A percentile compares a stretch with the other conserved stretches of the same genome.
These are phyloP conservation scores for Yamadazyma phyllophila DNA, from an alignment of 805 yeast species.

Conservation along the genomic window DNA sequence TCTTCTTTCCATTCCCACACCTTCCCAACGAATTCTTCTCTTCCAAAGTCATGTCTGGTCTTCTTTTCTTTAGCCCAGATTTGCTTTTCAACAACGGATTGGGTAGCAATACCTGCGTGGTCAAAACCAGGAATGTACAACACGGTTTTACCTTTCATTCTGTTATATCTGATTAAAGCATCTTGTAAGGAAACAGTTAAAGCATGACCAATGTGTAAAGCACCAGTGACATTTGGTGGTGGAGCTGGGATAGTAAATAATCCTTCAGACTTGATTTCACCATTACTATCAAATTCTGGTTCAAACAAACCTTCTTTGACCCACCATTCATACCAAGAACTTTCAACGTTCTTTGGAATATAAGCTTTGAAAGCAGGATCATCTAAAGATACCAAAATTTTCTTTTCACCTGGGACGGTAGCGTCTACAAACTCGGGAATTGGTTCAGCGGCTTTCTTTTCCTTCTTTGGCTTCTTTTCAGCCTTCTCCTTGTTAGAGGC, in stretches of 20 bases:
- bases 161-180: slow-evolving; percentile 84
- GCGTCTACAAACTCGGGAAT: slow-evolving; percentile 82
- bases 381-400: slow-evolving; percentile 78
- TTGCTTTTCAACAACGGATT: slow-evolving; percentile 96
- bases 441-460: slow-evolving; percentile 66
- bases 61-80: slow-evolving; percentile 82
- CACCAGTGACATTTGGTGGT: slow-evolving; percentile 99
- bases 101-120: slow-evolving; percentile 99
- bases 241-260: slow-evolving; percentile 93
- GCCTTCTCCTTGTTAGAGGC: slow-evolving; percentile 40
- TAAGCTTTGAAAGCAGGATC: slow-evolving; percentile 94
- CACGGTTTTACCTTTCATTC: slow-evolving; percentile 96
- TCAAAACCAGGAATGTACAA: slow-evolving; percentile 95
- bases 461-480: slow-evolving; percentile 62
- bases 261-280: slow-evolving; percentile 78
- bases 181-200: slow-evolving; percentile 94
- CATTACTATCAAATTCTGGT: slow-evolving; percentile 78
- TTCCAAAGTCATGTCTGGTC: slow-evolving; percentile 93
- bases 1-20: slow-evolving; percentile 99
- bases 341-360: slow-evolving; percentile 88
- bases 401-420: slow-evolving; percentile 89
- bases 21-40: slow-evolving; percentile 81
- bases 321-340: slow-evolving; percentile 99
- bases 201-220: slow-evolving; percentile 97
- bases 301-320: slow-evolving; percentile 79